Evolutionary conservation across 2,329 filamentous ascomycete genomes (phyloP), one percentile per base, ranked within the genome.

Genomic region (Alternaria sp.): DNA sequence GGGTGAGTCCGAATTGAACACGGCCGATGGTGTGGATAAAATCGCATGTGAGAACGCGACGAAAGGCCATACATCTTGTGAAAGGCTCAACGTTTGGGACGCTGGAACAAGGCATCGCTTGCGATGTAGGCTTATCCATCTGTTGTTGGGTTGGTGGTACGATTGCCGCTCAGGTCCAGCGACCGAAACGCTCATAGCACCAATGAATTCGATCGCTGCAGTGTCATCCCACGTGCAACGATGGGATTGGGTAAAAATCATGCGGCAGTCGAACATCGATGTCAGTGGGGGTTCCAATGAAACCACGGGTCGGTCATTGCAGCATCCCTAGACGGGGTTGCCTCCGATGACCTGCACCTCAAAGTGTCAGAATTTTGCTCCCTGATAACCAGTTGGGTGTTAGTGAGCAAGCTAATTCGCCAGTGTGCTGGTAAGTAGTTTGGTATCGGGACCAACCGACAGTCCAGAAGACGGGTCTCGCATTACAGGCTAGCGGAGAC

Each of bases 401-500:
- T 52, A 52, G 49, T 40, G 49, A 17, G 49, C 9, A 52, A 25
- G 49, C 30, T 52, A n/a, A 52, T 15, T 36, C 23, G 49, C 28
- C 44, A 49, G 26, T 23, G 43, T 32, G 30, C 54, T 44, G 43
- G 54, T 57, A 57, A 57, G 25, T 19, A 57, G 54, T 47, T 30
- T 47, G 21, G 17, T 17, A 49, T 49, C 13, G 40, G 54, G 26
- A 57, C 44, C 54, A 49, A 57, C 54, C 54, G 43, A 49, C 43
- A 21, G 25, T 57, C 43, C 43, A 57, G 54, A 47, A 57, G 12
- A 57, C 32, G 54, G 45, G 36, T 40, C 46, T 49, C 45, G 28
- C 13, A 23, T 12, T 4, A 6, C 49, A 52, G 19, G 49, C 54
- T 47, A 32, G 54, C 17, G 26, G 44, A 49, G 44, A 30, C 28